These are phyloP conservation scores for Calamus simplicifolius DNA, from an alignment of 176 grass and related monocot genomes.

Conservation along the genomic window DNA sequence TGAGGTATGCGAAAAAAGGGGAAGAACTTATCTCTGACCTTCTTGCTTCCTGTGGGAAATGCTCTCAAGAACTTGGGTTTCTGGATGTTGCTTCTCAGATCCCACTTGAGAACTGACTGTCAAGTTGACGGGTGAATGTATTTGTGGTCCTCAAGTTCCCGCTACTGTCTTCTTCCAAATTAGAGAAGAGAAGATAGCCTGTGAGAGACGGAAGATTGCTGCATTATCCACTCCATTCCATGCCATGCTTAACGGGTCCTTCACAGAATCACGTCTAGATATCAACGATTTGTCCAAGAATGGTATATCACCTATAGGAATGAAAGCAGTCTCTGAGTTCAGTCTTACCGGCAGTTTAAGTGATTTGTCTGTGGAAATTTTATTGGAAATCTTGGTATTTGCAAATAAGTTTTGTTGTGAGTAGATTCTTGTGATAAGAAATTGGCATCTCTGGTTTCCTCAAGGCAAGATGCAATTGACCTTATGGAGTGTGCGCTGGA, in stretches of 20 bases:
- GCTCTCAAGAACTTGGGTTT: conserved; percentile 50
- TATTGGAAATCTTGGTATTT: conserved; percentile 80
- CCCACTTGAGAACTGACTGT: conserved; percentile 23
- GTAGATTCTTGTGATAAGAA: too few species aligned
- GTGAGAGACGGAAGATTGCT: conserved; percentile 73
- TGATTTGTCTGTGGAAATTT: conserved; percentile 54
- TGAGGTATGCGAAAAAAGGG: too few species aligned
- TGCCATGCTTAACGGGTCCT: conserved; percentile 93
- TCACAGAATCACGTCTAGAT: conserved; percentile 77
- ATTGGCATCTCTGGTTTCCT: too few species aligned
- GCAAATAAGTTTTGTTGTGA: too few species aligned
- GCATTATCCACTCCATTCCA: conserved; percentile 66
- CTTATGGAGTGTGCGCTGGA: too few species aligned
- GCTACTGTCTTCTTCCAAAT: conserved; percentile 59
- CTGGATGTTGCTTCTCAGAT: conserved; percentile 60
- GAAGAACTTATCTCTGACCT: conserved; percentile 65
- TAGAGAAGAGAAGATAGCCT: conserved; percentile 51
- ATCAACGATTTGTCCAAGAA: conserved; percentile 84
- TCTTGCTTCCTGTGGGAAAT: conserved; percentile 60
- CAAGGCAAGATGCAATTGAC: too few species aligned
- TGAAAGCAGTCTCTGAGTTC: conserved; percentile 60
- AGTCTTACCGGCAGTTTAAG: conserved; percentile 39
- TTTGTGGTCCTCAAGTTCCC: conserved; percentile 22
- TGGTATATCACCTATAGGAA: conserved; percentile 60
- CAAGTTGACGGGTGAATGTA: conserved; percentile 17